Evolutionary conservation across 805 yeast species (phyloP), one percentile per base, ranked within the genome.

Genomic region (Wickerhamomyces hampshirensis): DNA sequence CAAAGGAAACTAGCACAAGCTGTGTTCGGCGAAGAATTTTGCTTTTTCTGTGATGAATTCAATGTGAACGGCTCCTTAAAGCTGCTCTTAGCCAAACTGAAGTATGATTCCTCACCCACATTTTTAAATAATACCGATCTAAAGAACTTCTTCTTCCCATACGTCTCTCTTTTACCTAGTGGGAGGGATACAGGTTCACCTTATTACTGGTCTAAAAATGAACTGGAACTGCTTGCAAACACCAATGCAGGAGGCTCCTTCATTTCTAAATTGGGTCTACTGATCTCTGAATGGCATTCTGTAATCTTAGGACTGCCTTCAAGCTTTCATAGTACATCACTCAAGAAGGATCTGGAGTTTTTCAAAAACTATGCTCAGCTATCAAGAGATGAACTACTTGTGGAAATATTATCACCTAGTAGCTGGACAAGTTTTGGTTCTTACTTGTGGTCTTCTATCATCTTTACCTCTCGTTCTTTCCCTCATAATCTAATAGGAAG

Each of bases 401-500:
- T 52, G 1, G 27, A 43, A 1, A 34, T 51, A 3, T 28, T 43
- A 5, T 57, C 60, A 8, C 39, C 39, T 1, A 10, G 15, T 1
- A 62, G 68, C 29, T 84, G 88, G 88, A 71, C 77, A 6, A 68
- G 77, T 32, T 81, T 84, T 44, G 62, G 76, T 1, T 78, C 79
- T 5, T 88, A 79, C 51, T 53, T 82, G 5, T 88, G 96, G 95
- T 75, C 93, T 2, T 68, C 77, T 18, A 58, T 76, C 21, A 80
- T 87, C 12, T 68, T 84, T 43, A 72, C 82, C 19, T 81, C 95
- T 1, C 69, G 97, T 46, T 78, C 94, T 1, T 88, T 88, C 55
- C 96, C 96, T 0, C 74, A 77, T 36, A 59, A 62, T 26, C 56
- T 66, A 5, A 48, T 66, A 4, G 56, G 57, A 7, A 46, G 56